Conservation (phyloP, 1,139 yeast species). For the Blastobotrys petasosporus region DNA sequence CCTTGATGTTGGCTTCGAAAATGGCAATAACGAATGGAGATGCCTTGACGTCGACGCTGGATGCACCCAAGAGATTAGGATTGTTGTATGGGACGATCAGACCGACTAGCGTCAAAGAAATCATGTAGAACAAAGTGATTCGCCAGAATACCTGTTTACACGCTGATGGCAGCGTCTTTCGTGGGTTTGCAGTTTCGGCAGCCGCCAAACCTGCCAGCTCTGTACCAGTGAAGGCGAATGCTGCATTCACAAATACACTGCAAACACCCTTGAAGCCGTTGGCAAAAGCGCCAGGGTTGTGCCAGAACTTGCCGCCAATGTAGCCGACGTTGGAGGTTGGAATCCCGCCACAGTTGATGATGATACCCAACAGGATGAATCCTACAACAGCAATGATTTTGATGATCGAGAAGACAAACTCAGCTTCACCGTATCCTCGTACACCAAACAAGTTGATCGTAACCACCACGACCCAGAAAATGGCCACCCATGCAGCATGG, state of each 20-base stretch:
- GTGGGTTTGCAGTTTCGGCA: slow-evolving; percentile 49
- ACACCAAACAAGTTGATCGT: slow-evolving; percentile 65
- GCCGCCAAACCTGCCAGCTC: slow-evolving; percentile 79
- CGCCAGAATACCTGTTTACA: slow-evolving; percentile 72
- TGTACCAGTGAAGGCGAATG: slow-evolving; percentile 82
- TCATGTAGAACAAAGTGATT: slow-evolving; percentile 57
- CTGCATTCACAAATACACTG: slow-evolving; percentile 75
- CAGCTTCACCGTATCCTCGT: slow-evolving; percentile 72
- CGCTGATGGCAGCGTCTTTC: slow-evolving; percentile 67
- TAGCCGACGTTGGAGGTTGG: slow-evolving; percentile 62
- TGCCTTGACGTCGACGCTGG: slow-evolving; percentile 49
- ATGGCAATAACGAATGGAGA: slow-evolving; percentile 74
- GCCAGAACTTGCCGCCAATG: slow-evolving; percentile 58
- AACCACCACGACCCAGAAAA: slow-evolving; percentile 54
- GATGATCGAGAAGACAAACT: slow-evolving; percentile 54
- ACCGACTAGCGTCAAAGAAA: slow-evolving; percentile 57
- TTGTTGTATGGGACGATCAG: slow-evolving; percentile 62
- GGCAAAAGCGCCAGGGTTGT: slow-evolving; percentile 53
- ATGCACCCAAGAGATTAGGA: slow-evolving; percentile 39
- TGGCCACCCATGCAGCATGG: slow-evolving; percentile 61
- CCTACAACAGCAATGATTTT: slow-evolving; percentile 62
- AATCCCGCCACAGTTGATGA: slow-evolving; percentile 64
- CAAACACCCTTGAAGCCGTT: slow-evolving; percentile 74
- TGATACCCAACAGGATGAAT: slow-evolving; percentile 57
- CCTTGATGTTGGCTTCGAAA: slow-evolving; percentile 48